A percentile compares a stretch with the other conserved stretches of the same genome.
Conservation (phyloP, 768 basidiomycete genomes). For the Lactarius evosmus region DNA sequence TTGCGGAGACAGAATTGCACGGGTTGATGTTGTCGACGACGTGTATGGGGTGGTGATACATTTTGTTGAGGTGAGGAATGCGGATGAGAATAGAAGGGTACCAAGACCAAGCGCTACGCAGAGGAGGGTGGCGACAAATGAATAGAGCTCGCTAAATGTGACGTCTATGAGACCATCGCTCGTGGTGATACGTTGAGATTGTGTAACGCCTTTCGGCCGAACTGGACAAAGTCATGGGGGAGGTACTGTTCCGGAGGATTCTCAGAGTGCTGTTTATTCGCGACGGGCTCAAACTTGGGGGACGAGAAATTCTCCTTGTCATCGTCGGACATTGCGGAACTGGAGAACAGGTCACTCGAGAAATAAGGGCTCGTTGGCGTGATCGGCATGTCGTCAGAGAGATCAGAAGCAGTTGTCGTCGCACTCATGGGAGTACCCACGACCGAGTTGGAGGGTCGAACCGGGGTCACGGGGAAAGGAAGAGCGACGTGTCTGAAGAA, state of each 20-base stretch:
- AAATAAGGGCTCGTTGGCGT: slow-evolving; percentile 74
- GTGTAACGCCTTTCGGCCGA: slow-evolving; percentile 75
- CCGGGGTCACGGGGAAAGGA: slow-evolving; percentile 67
- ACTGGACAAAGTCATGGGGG: slow-evolving; percentile 77
- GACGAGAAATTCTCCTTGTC: slow-evolving; percentile 76
- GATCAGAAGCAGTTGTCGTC: slow-evolving; percentile 68
- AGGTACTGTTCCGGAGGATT: slow-evolving; percentile 70
- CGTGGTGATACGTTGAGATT: slow-evolving; percentile 65
- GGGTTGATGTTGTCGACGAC: slow-evolving; percentile 54
- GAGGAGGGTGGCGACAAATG: slow-evolving; percentile 21
- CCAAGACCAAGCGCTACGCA: slow-evolving; percentile 26
- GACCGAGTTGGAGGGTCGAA: slow-evolving; percentile 45
- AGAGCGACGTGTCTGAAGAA: slow-evolving; percentile 49
- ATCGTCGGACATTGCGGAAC: slow-evolving; percentile 59
- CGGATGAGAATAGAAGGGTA: slow-evolving; percentile 45
- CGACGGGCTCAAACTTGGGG: slow-evolving; percentile 63
- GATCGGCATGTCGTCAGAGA: slow-evolving; percentile 79
- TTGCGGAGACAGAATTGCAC: slow-evolving; percentile 44
- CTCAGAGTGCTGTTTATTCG: slow-evolving; percentile 70
- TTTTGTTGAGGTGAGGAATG: slow-evolving; percentile 57
- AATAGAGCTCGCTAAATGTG: slow-evolving; percentile 22
- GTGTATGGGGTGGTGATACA: slow-evolving; percentile 73
- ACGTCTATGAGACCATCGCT: slow-evolving; percentile 56
- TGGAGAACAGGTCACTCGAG: slow-evolving; percentile 49
- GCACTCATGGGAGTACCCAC: slow-evolving; percentile 73